phyloP scores from a whole-genome alignment of 2,329 filamentous ascomycete species.

The Penicillium sp. region DNA sequence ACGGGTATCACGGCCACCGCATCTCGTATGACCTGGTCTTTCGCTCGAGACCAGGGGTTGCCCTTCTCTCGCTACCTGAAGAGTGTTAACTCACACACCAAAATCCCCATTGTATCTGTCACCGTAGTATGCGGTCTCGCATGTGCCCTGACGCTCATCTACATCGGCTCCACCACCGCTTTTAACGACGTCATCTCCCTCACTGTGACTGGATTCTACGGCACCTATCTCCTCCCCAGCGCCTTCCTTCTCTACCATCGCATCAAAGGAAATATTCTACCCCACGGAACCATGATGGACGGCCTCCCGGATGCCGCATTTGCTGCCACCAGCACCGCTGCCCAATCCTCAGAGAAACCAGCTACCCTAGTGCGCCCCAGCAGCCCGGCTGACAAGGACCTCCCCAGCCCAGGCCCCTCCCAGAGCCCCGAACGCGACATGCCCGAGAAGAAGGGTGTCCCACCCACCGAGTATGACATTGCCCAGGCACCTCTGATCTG shows the following conservation, averaged over 20 bases:
- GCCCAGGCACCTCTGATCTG: slow-evolving; percentile 45
- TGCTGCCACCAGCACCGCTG: slow-evolving; percentile 1
- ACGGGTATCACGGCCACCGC: slow-evolving; percentile 36
- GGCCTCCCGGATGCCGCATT: slow-evolving; percentile 16
- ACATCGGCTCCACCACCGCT: slow-evolving; percentile 24
- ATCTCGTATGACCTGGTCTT: slow-evolving; percentile 36
- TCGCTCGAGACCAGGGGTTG: slow-evolving; percentile 35
- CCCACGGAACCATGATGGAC: slow-evolving; percentile 37
- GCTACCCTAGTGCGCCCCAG: slow-evolving; percentile 19
- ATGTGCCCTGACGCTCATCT: slow-evolving; percentile 25
- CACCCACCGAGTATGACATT: slow-evolving; percentile 17
- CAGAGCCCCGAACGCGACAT: slow-evolving; percentile 28
- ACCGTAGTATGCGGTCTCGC: slow-evolving; percentile 23
- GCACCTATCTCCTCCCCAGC: slow-evolving; percentile 37
- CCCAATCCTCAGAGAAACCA: slow-evolving; percentile 13
- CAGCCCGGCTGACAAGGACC: slow-evolving; percentile 10
- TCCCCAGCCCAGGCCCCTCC: slow-evolving; percentile 1
- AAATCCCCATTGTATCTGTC: slow-evolving; percentile 21
- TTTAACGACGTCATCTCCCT: slow-evolving; percentile 27
- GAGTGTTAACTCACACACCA: slow-evolving; percentile 18
- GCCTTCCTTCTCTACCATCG: slow-evolving; percentile 38
- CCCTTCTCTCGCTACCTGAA: slow-evolving; percentile 28
- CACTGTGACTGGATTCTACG: slow-evolving; percentile 40
- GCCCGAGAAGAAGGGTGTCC: slow-evolving; percentile 4
- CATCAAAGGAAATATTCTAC: slow-evolving; percentile 38